Evolutionary conservation across 345 rosid genomes (phyloP).

Genomic region (Gossypium longicalyx): DNA sequence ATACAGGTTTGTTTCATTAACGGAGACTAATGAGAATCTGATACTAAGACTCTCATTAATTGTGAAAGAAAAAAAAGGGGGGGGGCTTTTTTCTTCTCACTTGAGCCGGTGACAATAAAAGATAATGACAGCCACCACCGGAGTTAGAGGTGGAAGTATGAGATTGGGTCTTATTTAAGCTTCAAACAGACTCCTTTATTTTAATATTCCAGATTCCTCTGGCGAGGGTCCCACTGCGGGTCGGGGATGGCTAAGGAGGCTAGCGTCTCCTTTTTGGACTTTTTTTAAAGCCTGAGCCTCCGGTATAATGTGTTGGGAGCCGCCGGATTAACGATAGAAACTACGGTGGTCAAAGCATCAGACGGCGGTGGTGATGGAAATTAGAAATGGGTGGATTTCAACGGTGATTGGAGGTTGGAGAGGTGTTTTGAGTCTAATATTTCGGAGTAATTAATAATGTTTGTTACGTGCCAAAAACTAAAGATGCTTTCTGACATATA

Average conservation of each 20-base stretch:
- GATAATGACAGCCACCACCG: constrained; percentile 9
- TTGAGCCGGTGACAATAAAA: not conserved
- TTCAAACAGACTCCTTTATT: not conserved
- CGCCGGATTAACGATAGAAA: not conserved
- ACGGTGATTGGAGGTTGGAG: not conserved
- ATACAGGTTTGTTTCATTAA: not conserved
- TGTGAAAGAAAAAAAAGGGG: not conserved
- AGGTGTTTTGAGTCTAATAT: not conserved
- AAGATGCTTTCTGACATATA: not conserved
- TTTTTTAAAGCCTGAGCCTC: not conserved
- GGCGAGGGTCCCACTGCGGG: not conserved
- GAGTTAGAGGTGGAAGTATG: constrained; percentile 7
- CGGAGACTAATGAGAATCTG: not conserved
- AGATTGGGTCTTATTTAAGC: constrained; percentile 5
- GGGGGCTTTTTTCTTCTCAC: not conserved
- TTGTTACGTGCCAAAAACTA: not conserved
- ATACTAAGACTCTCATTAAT: not conserved
- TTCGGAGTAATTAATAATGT: not conserved
- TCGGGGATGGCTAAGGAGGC: not conserved
- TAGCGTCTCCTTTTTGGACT: not conserved
- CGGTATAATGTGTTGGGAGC: not conserved
- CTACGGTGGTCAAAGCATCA: not conserved
- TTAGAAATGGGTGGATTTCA: not conserved
- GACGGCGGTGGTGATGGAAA: not conserved
- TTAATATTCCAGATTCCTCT: not conserved